Evolutionary conservation across 1,139 yeast genomes (phyloP).

Genomic region (Kodamaea sp.): DNA sequence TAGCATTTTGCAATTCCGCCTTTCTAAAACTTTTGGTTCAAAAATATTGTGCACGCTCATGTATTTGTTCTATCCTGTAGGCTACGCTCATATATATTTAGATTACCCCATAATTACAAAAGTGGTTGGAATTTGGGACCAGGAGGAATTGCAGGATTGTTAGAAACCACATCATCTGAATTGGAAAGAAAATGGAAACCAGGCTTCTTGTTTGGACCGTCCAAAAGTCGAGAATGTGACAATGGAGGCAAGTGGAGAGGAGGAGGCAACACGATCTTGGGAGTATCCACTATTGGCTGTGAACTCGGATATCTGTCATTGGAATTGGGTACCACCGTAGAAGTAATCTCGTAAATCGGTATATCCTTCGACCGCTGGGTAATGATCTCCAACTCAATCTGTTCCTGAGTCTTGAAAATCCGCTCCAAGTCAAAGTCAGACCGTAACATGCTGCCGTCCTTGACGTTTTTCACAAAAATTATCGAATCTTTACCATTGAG

Average conservation of each 20-base stretch:
- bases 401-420: constrained; percentile 28
- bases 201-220: constrained; percentile 2
- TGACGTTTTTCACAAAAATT: constrained; percentile 14
- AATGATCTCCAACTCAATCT: constrained; percentile 38
- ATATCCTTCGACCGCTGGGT: constrained; percentile 34
- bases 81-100: too few species aligned
- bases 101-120: constrained; percentile 21
- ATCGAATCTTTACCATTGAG: constrained; percentile 12
- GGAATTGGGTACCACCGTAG: constrained; percentile 28
- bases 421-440: constrained; percentile 40
- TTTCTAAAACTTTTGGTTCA: too few species aligned
- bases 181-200: constrained; percentile 26
- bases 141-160: constrained; percentile 7
- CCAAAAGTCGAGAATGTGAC: constrained; percentile 8
- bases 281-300: constrained; percentile 14
- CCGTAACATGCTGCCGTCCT: constrained; percentile 26
- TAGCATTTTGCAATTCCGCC: too few species aligned
- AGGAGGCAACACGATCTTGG: constrained; percentile 33
- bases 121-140: constrained; percentile 43
- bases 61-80: too few species aligned
- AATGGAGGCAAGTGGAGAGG: constrained; percentile 23
- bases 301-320: constrained; percentile 4
- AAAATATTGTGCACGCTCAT: too few species aligned
- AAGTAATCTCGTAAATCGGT: constrained; percentile 39
- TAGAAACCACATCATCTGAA: constrained; percentile 17